Evolutionary conservation across 257 asterid genomes (phyloP).

Genomic region (Echium plantagineum): DNA sequence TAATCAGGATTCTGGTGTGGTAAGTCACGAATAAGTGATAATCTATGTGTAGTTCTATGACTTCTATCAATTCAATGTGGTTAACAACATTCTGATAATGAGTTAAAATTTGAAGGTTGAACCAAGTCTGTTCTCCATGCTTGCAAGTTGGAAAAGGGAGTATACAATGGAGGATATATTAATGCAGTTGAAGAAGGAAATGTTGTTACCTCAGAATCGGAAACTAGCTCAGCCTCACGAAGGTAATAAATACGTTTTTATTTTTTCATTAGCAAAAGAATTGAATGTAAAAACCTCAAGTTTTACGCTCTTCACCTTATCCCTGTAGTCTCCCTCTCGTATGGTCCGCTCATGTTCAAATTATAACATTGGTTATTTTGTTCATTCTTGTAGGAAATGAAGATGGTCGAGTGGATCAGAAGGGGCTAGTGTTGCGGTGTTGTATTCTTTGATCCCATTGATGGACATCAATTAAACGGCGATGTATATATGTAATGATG

Average conservation of each 20-base stretch:
- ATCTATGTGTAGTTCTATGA: not conserved
- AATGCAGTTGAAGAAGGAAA: constrained; percentile 60
- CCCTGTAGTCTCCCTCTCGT: no score
- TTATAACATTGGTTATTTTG: not conserved
- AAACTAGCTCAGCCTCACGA: constrained; percentile 68
- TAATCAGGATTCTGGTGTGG: constrained; percentile 58
- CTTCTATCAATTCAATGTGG: not conserved
- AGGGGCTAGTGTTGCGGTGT: constrained; percentile 56
- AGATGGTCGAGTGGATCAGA: constrained; percentile 62
- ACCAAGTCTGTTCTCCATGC: constrained; percentile 63
- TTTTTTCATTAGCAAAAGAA: not conserved
- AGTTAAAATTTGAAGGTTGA: constrained; percentile 42
- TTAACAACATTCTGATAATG: constrained; percentile 2
- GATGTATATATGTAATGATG: constrained; percentile 16
- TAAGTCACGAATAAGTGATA: constrained; percentile 15
- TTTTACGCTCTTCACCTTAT: no score
- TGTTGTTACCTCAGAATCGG: constrained; percentile 77
- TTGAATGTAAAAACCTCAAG: not conserved
- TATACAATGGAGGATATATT: constrained; percentile 80
- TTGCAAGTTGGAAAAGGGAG: constrained; percentile 69
- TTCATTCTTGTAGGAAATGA: constrained; percentile 47
- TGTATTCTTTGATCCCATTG: constrained; percentile 42
- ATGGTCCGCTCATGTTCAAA: not conserved
- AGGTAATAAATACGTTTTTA: constrained; percentile 26
- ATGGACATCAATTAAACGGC: constrained; percentile 6